Conservation (phyloP, 805 yeast species). For the Cyberlindnera misumaiensis region DNA sequence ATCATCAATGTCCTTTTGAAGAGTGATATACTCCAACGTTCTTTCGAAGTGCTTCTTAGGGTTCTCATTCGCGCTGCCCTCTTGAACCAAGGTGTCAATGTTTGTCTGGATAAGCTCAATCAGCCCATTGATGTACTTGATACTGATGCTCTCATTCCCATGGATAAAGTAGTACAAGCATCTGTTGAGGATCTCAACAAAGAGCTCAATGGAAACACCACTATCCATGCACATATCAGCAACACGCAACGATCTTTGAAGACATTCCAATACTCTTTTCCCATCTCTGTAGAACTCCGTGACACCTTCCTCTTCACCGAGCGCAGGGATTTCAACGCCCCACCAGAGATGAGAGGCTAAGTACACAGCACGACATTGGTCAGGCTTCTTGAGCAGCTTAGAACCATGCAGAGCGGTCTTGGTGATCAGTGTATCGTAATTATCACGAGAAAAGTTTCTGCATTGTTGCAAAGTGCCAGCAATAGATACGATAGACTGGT, state of each 20-base stretch:
- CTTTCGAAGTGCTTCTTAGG: conserved; percentile 53
- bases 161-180: conserved; percentile 81
- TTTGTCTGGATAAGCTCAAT: conserved; percentile 74
- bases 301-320: conserved; percentile 39
- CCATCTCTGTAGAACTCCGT: conserved; percentile 39
- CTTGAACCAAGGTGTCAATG: conserved; percentile 26
- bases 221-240: conserved; percentile 93
- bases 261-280: conserved; percentile 82
- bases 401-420: conserved; percentile 85
- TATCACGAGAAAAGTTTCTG: conserved; percentile 50
- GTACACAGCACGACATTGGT: conserved; percentile 89
- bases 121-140: conserved; percentile 75
- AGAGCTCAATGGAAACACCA: conserved; percentile 67
- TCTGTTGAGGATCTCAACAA: conserved; percentile 83
- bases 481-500: conserved; percentile 43
- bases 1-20: conserved; percentile 64
- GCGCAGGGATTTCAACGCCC: conserved; percentile 59
- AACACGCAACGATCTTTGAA: conserved; percentile 79
- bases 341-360: conserved; percentile 91
- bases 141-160: conserved; percentile 63
- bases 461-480: conserved; percentile 46
- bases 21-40: conserved; percentile 61
- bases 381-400: conserved; percentile 82
- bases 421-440: conserved; percentile 76
- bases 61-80: conserved; percentile 10